A percentile compares a stretch with the other conserved stretches of the same genome.
Evolutionary conservation across 2,329 filamentous ascomycete genomes (phyloP).

Genomic region (Cephalotrichum gorgonifer): DNA sequence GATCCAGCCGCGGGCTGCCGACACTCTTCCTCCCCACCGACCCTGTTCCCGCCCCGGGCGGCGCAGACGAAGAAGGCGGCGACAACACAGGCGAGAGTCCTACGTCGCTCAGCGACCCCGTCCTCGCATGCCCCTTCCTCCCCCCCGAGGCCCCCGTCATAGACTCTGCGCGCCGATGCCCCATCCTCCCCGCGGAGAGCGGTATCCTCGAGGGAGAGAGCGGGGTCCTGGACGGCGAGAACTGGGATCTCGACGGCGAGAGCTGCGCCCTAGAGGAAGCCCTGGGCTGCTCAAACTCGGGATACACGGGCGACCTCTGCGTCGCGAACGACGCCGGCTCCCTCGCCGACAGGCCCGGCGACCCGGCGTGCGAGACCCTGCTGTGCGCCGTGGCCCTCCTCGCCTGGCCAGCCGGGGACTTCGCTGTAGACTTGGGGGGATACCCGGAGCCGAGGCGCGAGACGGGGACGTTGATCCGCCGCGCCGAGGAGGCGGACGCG

Average conservation of each 20-base stretch:
- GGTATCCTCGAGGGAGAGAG: conserved; percentile 12
- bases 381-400: conserved; percentile 6
- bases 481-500: conserved; percentile 12
- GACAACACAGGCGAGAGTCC: neutral
- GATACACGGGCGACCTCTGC: conserved; percentile 20
- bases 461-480: conserved; percentile 29
- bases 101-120: no score
- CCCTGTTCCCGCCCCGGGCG: neutral
- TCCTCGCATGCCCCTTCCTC: no score
- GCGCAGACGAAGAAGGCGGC: neutral
- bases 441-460: conserved; percentile 18
- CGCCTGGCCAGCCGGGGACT: no score
- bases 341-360: conserved; percentile 7
- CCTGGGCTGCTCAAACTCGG: no score
- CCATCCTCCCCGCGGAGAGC: neutral
- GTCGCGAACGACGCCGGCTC: conserved; percentile 13
- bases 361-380: conserved; percentile 2
- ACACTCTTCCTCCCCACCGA: no score
- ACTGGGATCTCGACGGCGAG: no score
- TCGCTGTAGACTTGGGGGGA: neutral
- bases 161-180: neutral
- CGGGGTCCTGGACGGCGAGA: neutral
- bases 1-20: conserved; percentile 43
- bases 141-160: no score
- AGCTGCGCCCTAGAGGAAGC: no score